Base-by-base conservation (phyloP, 31 red algal genomes). In the Asparagopsis taxiformis region DNA sequence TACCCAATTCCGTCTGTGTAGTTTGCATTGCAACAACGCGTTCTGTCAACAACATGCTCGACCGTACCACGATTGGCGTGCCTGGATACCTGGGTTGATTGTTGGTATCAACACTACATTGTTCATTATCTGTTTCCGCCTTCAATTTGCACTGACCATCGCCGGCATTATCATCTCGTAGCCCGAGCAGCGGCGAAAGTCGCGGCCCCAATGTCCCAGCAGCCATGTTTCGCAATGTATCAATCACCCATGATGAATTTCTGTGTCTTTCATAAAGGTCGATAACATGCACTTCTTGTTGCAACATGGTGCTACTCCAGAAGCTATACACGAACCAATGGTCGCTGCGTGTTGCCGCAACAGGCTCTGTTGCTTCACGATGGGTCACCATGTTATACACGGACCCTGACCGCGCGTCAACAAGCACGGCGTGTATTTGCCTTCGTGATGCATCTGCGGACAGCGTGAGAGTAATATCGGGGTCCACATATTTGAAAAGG, bases 301-400 rank as follows among this genome's bases (percentile, higher is more conserved):
- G 25, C 48, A 85, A 21, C 17, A 84, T 65, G 0, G 24, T 68
- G 10, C 22, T 55, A 31, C 80, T 92, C 89, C 89, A 85, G 51
- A 77, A 85, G 21, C 65, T 43, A 51, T 85, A 92, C 21, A 85
- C 65, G 50, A 85, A 84, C 89, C 89, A 92, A n/a, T 73, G 52
- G 21, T 90, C 86, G 46, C 79, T n/a, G n/a, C n/a, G n/a, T n/a
- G n/a, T n/a, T n/a, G n/a, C 79, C n/a, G 37, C 44, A 1, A 51
- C 57, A 20, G 55, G 67, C 16, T 31, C 35, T 34, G 68, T 55
- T n/a, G 8, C 52, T 7, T 55, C 6, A 11, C 26, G 21, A 55
- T 55, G 52, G 7, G 21, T 55, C 21, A n/a, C n/a, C n/a, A n/a
- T n/a, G n/a, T n/a, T n/a, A n/a, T n/a, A n/a, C n/a, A n/a, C n/a